Base-by-base conservation (phyloP, 495 filamentous ascomycete genomes). In the Annulohypoxylon stygium region DNA sequence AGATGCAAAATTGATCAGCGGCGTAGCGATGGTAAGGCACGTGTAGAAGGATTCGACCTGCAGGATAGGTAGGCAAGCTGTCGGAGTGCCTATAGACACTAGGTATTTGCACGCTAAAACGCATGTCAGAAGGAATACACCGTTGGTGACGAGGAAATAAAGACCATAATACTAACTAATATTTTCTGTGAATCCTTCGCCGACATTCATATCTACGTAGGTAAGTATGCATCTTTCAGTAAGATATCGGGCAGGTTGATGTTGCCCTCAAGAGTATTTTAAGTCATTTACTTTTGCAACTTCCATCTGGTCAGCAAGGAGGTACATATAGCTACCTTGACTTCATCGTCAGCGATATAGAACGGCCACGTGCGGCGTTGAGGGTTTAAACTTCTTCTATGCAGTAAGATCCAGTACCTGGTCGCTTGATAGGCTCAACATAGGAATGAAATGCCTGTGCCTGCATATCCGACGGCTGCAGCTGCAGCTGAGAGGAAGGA, bases 111-210 rank as follows among this genome's bases (percentile, higher is more conserved):
- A 39, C 37, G 2, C 34, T 18, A 18, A 55, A 53, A n/a, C 11
- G 18, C 36, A 66, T 26, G 62, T 66, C 48, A 71, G 61, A 47
- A 11, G 26, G 8, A 61, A 25, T 53, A 55, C 25, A 6, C 20
- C 20, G 55, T 53, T 61, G 57, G 55, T 30, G 45, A 26, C 8
- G 37, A 14, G 39, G 16, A 43, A 14, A 62, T 45, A 10, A 26
- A 51, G 37, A 50, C 36, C 3, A 43, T 36, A 50, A 61, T 60
- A 57, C 39, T 5, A 50, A 18, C 11, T 48, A 37, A 41, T 65
- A 34, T 36, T 43, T 67, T 50, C 34, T 4, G 11, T 25, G 23
- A 57, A 67, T 67, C 69, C 69, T 67, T 47, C 69, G 12, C 47
- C 20, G 3, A 50, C 20, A 30, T 50, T 58, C 23, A 53, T 53